These are phyloP conservation scores for Eragrostis tef DNA, from an alignment of 202 grass and related monocot species.

Conservation along the genomic window DNA sequence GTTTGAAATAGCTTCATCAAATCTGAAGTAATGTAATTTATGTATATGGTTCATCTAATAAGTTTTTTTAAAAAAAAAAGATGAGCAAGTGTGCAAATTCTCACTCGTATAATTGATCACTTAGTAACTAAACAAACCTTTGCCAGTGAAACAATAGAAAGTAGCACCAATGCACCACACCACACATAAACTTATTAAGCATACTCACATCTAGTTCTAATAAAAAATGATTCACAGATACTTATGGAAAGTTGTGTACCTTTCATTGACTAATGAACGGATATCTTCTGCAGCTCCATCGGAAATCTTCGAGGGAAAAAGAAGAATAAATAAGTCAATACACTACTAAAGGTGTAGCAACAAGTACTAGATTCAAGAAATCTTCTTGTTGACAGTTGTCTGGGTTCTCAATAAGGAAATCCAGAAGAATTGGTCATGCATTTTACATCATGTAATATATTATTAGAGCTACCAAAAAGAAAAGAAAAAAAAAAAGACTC, in stretches of 20 bases:
- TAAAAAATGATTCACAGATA: conserved; percentile 23
- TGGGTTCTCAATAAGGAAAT: too few species aligned
- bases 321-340: background rate
- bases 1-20: background rate
- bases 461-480: too few species aligned
- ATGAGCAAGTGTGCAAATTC: background rate
- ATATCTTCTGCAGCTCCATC: conserved; percentile 79
- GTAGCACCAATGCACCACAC: conserved; percentile 14
- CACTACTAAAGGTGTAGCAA: too few species aligned
- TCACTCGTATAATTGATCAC: conserved; percentile 30
- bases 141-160: conserved; percentile 37
- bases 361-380: too few species aligned
- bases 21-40: conserved; percentile 12
- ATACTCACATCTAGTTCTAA: conserved; percentile 24
- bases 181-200: conserved; percentile 18
- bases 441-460: too few species aligned
- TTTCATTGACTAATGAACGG: conserved; percentile 81
- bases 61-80: conserved; percentile 8
- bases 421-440: too few species aligned
- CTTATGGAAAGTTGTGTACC: conserved; percentile 54
- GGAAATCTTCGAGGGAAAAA: conserved; percentile 71
- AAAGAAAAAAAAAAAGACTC: too few species aligned
- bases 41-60: background rate
- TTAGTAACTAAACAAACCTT: conserved; percentile 18
- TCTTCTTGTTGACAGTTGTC: too few species aligned